phyloP scores from a whole-genome alignment of 345 rosid genomes.

The Hevea brasiliensis region DNA sequence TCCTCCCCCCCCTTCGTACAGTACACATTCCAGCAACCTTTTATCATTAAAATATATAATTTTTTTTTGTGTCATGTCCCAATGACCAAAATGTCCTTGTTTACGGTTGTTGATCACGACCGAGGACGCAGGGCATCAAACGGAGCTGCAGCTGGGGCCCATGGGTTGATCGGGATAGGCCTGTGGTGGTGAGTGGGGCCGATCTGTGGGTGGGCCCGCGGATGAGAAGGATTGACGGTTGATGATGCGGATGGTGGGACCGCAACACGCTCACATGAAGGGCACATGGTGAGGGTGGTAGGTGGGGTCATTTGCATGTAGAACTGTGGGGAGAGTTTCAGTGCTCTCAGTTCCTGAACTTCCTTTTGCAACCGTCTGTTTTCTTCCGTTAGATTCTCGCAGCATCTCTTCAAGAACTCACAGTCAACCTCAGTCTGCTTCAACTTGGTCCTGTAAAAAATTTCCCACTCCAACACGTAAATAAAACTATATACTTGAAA shows the following conservation, averaged over 20 bases:
- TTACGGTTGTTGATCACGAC: constrained; percentile 24
- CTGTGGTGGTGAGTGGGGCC: constrained; percentile 27
- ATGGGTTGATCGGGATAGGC: constrained; percentile 50
- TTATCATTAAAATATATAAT: too few species aligned
- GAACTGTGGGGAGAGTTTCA: constrained; percentile 92
- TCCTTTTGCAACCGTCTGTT: constrained; percentile 95
- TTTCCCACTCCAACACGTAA: not conserved
- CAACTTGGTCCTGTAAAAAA: constrained; percentile 72
- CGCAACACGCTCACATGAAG: constrained; percentile 89
- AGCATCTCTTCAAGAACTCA: constrained; percentile 90
- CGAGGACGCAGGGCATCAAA: constrained; percentile 56
- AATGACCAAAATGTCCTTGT: constrained; percentile 31
- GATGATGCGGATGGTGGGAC: constrained; percentile 54
- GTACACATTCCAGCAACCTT: constrained; percentile 17
- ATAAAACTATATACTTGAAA: too few species aligned
- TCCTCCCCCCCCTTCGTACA: not conserved
- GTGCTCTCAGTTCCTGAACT: constrained; percentile 88
- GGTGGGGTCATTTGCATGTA: constrained; percentile 99
- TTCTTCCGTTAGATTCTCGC: constrained; percentile 94
- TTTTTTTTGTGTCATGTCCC: not conserved
- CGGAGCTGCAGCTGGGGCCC: constrained; percentile 42
- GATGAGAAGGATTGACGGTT: constrained; percentile 21
- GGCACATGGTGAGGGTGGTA: constrained; percentile 97
- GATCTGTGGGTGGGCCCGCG: constrained; percentile 26
- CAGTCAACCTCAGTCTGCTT: constrained; percentile 99